Conservation (phyloP, 2,329 filamentous ascomycete genomes). For the Xylariaceae sp. region DNA sequence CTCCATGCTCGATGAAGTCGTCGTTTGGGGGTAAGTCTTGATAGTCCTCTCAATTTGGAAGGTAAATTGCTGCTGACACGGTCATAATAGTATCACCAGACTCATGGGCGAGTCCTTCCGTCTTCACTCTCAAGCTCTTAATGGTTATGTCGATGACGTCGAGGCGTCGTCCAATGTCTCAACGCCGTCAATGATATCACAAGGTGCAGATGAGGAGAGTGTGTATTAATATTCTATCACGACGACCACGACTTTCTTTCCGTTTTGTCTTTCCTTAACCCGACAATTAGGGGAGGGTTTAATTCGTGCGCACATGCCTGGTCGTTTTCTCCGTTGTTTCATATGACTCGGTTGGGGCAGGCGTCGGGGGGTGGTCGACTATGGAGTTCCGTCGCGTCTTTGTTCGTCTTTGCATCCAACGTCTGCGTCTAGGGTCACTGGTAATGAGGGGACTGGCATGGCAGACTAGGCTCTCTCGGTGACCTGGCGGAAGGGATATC, state of each 20-base stretch:
- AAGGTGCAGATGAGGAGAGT: constrained; percentile 67
- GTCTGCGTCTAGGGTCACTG: constrained; percentile 36
- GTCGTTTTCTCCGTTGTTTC: constrained; percentile 33
- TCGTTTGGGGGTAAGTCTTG: constrained; percentile 92
- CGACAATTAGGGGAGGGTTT: constrained; percentile 29
- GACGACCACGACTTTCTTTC: constrained; percentile 48
- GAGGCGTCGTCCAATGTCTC: constrained; percentile 66
- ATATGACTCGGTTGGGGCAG: constrained; percentile 30
- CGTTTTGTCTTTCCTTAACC: constrained; percentile 29
- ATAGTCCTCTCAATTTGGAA: neutral
- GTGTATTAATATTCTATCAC: constrained; percentile 57
- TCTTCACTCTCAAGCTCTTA: constrained; percentile 87
- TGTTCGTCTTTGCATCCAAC: constrained; percentile 33
- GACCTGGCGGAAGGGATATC: constrained; percentile 30
- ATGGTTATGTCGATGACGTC: constrained; percentile 86
- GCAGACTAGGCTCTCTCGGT: constrained; percentile 32
- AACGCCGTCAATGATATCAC: constrained; percentile 67
- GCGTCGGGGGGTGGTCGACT: constrained; percentile 30
- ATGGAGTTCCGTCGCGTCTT: constrained; percentile 31
- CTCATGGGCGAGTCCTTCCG: constrained; percentile 98
- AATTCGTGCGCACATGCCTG: constrained; percentile 46
- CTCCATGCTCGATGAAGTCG: constrained; percentile 96
- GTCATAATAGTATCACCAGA: constrained; percentile 67
- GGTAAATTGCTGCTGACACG: constrained; percentile 60
- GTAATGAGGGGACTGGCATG: constrained; percentile 32